phyloP scores from a whole-genome alignment of 345 rosid species.

The Bruguiera sexangula region DNA sequence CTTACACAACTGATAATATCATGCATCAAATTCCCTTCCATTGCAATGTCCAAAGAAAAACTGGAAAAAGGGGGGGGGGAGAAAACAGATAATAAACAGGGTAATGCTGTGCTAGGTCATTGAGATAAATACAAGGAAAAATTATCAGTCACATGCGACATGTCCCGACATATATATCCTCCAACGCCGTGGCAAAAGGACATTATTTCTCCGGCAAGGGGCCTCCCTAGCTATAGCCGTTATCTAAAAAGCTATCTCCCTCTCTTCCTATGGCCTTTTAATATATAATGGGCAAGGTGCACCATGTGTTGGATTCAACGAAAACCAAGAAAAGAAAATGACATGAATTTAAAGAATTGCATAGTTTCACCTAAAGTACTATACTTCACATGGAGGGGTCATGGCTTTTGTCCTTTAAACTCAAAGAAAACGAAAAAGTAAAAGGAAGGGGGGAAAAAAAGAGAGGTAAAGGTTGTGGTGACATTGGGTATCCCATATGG shows the following conservation, averaged over 20 bases:
- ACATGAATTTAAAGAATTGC: slow-evolving; percentile 2
- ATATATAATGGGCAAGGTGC: background rate
- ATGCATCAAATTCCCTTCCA: too few species aligned
- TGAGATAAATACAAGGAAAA: background rate
- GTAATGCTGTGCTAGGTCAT: too few species aligned
- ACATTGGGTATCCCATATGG: background rate
- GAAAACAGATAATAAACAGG: background rate
- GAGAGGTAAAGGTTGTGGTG: slow-evolving; percentile 1
- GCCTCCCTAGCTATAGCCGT: background rate
- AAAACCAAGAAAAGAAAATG: slow-evolving; percentile 8
- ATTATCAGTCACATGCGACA: slow-evolving; percentile 10
- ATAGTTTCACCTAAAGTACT: slow-evolving; percentile 11
- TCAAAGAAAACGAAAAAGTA: slow-evolving; percentile 10
- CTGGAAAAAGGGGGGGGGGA: background rate
- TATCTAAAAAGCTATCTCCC: background rate
- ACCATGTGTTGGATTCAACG: slow-evolving; percentile 14
- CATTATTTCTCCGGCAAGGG: too few species aligned
- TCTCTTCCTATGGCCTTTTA: too few species aligned
- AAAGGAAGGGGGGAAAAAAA: background rate
- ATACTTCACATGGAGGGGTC: slow-evolving; percentile 18
- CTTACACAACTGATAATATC: background rate
- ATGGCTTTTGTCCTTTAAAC: slow-evolving; percentile 1
- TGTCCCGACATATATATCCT: background rate
- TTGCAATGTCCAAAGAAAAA: too few species aligned
- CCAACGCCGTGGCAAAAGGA: background rate